These are phyloP conservation scores for Talaromyces liani DNA, from an alignment of 495 filamentous ascomycete species.

Conservation along the genomic window DNA sequence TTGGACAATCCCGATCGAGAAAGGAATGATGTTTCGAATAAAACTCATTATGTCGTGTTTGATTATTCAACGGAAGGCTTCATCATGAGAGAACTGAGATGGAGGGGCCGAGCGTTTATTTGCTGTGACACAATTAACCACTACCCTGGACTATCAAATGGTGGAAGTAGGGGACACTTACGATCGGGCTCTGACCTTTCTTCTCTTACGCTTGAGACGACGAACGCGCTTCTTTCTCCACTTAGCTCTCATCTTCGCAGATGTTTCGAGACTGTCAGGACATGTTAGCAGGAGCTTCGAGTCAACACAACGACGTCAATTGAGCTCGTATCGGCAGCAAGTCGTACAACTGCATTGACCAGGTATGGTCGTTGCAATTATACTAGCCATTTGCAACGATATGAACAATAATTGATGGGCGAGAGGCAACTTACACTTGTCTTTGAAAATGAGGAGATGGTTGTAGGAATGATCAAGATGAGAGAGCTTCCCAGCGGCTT, in stretches of 20 bases:
- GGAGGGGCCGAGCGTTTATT: conserved; percentile 64
- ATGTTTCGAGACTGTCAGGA: conserved; percentile 21
- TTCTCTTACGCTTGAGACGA: conserved; percentile 96
- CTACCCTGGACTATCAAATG: no score
- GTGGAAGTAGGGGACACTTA: no score
- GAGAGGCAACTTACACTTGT: conserved; percentile 36
- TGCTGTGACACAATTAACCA: conserved; percentile 36
- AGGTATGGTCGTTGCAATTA: background rate
- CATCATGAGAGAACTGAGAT: conserved; percentile 48
- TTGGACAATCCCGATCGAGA: conserved; percentile 1
- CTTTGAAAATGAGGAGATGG: conserved; percentile 49
- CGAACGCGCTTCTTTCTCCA: conserved; percentile 99
- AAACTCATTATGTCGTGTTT: conserved; percentile 28
- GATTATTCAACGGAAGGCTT: conserved; percentile 36
- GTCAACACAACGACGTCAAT: background rate
- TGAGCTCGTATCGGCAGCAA: background rate
- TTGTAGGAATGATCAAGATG: conserved; percentile 38
- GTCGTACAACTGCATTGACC: background rate
- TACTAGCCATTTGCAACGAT: background rate
- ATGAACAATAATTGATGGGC: background rate
- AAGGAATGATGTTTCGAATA: background rate
- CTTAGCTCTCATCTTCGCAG: conserved; percentile 92
- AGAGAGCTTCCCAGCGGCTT: conserved; percentile 27
- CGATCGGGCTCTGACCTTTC: conserved; percentile 95
- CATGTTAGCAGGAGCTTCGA: background rate